phyloP scores from a whole-genome alignment of 2,329 filamentous ascomycete genomes.

The Tolypocladium ophioglossoides region DNA sequence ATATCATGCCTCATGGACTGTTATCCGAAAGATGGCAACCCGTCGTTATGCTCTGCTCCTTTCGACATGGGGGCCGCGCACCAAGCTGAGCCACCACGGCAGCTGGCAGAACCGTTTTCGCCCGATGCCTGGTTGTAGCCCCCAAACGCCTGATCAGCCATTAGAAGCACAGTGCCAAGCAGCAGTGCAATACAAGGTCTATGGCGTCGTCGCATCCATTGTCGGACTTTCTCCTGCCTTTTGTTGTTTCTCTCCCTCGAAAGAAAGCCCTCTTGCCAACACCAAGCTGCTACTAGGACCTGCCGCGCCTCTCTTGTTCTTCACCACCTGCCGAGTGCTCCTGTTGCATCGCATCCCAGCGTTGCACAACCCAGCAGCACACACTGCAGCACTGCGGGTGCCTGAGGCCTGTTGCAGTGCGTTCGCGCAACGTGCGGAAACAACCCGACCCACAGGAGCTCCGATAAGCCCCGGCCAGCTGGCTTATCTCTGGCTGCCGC shows the following conservation, averaged over 20 bases:
- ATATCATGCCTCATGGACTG: too few species aligned
- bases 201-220: too few species aligned
- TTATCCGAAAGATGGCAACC: not conserved
- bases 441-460: slow-evolving; percentile 3
- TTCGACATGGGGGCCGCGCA: not conserved
- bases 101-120: not conserved
- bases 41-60: not conserved
- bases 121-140: not conserved
- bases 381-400: too few species aligned
- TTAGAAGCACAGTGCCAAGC: not conserved
- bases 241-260: too few species aligned
- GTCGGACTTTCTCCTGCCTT: too few species aligned
- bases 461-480: slow-evolving; percentile 4
- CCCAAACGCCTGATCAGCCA: not conserved
- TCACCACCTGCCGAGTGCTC: not conserved
- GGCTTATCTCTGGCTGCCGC: slow-evolving; percentile 7
- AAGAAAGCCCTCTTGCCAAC: too few species aligned
- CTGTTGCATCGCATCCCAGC: not conserved
- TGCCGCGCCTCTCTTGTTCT: too few species aligned
- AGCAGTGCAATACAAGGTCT: not conserved
- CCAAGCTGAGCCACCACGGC: not conserved
- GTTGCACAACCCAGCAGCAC: too few species aligned
- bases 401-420: not conserved
- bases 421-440: not conserved
- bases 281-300: too few species aligned